phyloP scores from a whole-genome alignment of 805 yeast genomes.

The Scheffersomyces amazonensis region DNA sequence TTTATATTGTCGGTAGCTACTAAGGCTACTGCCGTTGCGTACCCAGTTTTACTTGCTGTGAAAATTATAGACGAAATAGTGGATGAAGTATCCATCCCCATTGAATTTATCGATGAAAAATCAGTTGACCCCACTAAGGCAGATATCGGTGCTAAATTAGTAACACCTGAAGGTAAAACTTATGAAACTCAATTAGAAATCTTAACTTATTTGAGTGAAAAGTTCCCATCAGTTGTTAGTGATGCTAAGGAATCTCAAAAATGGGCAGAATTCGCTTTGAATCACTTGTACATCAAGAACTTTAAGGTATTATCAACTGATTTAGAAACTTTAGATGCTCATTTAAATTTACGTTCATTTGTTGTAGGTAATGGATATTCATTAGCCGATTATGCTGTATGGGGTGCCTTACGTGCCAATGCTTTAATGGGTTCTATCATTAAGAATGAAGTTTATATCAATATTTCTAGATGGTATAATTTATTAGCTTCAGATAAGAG shows the following conservation, averaged over 20 bases:
- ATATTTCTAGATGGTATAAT: conserved; percentile 91
- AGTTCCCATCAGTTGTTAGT: conserved; percentile 46
- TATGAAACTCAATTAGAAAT: conserved; percentile 41
- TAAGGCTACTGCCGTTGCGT: conserved; percentile 82
- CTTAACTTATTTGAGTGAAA: conserved; percentile 48
- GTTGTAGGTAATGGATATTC: conserved; percentile 65
- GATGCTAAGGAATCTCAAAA: conserved; percentile 41
- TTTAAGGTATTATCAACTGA: conserved; percentile 79
- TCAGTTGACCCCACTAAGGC: conserved; percentile 41
- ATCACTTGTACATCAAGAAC: conserved; percentile 74
- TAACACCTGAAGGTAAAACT: conserved; percentile 40
- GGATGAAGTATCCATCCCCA: conserved; percentile 46
- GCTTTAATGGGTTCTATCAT: conserved; percentile 89
- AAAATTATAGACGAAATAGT: conserved; percentile 56
- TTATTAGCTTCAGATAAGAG: conserved; percentile 63
- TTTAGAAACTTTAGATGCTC: conserved; percentile 77
- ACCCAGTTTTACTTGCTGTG: conserved; percentile 75
- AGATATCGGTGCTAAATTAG: conserved; percentile 42
- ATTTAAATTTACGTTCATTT: conserved; percentile 81
- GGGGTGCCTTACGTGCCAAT: conserved; percentile 94
- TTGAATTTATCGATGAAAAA: conserved; percentile 73
- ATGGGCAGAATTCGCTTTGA: conserved; percentile 68
- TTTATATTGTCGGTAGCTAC: conserved; percentile 68
- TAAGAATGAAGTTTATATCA: conserved; percentile 79
- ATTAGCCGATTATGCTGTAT: conserved; percentile 79